Evolutionary conservation across 1,284 basidiomycete species (phyloP), one percentile per base, ranked within the genome.

Genomic region (Cryptococcus sp.): DNA sequence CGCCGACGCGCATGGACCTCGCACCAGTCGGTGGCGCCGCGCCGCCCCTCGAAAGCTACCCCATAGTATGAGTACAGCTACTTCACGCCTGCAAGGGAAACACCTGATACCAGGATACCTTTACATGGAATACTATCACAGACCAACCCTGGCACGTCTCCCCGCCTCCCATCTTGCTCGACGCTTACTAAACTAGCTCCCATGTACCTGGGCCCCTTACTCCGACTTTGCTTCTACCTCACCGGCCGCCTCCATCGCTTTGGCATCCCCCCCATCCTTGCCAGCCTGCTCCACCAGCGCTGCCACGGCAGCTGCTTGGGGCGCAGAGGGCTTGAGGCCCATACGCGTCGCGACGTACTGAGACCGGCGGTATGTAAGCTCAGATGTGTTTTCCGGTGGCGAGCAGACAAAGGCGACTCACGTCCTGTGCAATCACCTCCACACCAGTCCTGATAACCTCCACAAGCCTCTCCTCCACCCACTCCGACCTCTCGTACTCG

Each of bases 381-480:
- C 12, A 39, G 24, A 53, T 40, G 23, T 44, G 36, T 20, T 11
- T 43, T n/a, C n/a, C n/a, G n/a, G n/a, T n/a, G n/a, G n/a, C n/a
- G n/a, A n/a, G n/a, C n/a, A 48, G 33, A 23, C 47, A 48, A 12
- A 35, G 37, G 21, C 11, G n/a, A 70, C 75, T 67, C 50, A 77
- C 76, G 56, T 94, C 89, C 73, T 95, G 91, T 0, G 90, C 91
- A 57, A 93, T 78, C 20, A 91, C 84, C 76, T 94, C 91, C 21
- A 92, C 83, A 6, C 87, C 87, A 5, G 90, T 81, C 56, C 88
- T 80, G 58, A 97, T 78, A 0, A 85, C 82, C 67, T 95, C 93
- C 1, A 92, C 92, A 56, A 95, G 83, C 23, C 88, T 77, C 72
- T 96, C 91, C 77, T 97, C 94, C 4, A 96, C 91, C 94, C 94